Conservation (phyloP, 257 asterid genomes). For the Scutellaria minor region DNA sequence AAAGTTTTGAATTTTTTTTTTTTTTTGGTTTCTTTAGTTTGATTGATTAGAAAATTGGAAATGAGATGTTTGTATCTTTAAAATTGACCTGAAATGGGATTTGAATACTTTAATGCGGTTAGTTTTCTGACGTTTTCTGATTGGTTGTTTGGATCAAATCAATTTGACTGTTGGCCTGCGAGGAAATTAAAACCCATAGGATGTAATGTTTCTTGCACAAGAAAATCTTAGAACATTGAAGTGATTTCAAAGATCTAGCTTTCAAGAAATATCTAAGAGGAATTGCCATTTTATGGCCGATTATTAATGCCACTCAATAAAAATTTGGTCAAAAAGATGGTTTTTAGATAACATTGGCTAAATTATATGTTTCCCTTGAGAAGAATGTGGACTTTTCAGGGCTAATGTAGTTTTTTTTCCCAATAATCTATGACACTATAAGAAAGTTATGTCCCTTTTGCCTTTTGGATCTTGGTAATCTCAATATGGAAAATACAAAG, state of each 20-base stretch:
- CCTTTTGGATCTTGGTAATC: conserved; percentile 13
- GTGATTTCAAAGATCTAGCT: background rate
- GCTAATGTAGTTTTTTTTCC: background rate
- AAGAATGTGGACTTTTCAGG: background rate
- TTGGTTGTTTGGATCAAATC: background rate
- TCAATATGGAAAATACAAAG: background rate
- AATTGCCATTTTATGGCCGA: background rate
- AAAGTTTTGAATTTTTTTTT: background rate
- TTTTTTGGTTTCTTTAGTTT: background rate
- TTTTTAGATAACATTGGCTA: no score
- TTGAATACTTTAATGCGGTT: background rate
- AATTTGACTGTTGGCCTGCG: background rate
- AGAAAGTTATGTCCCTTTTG: background rate
- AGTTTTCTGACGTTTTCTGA: background rate
- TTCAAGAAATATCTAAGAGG: background rate
- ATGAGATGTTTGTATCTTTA: background rate
- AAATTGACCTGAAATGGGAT: background rate
- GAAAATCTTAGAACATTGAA: background rate
- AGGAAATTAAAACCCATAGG: background rate
- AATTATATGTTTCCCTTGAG: background rate
- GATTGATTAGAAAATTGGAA: background rate
- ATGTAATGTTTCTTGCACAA: conserved; percentile 5
- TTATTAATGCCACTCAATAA: background rate
- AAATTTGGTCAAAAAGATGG: no score
- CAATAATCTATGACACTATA: background rate